phyloP scores from a whole-genome alignment of 169 alveolate species.

The Plasmodium fragile region DNA sequence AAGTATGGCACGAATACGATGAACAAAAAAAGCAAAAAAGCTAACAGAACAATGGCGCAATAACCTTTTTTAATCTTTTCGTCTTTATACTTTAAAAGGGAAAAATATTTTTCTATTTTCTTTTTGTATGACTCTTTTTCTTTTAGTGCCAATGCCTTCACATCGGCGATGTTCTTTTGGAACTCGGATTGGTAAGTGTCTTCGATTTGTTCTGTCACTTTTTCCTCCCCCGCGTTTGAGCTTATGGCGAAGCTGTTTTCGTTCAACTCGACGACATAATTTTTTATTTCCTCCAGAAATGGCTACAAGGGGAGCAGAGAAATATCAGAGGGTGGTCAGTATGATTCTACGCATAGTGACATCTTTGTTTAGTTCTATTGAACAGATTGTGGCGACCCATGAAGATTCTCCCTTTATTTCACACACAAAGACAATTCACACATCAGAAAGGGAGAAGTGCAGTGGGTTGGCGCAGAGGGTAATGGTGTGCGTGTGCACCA shows the following conservation, averaged over 20 bases:
- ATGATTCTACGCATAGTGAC: background rate
- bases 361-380: background rate
- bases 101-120: conserved; percentile 67
- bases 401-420: background rate
- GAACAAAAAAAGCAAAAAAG: background rate
- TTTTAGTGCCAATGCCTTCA: conserved; percentile 21
- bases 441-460: background rate
- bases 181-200: conserved; percentile 15
- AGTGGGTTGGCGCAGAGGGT: background rate
- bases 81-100: conserved; percentile 48
- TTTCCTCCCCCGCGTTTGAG: background rate
- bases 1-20: background rate
- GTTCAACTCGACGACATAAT: conserved; percentile 5
- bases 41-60: background rate
- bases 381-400: background rate
- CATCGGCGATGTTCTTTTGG: conserved; percentile 55
- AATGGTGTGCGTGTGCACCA: background rate
- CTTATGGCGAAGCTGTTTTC: background rate
- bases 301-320: conserved; percentile 20
- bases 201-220: background rate
- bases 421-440: background rate
- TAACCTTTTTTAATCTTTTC: conserved; percentile 60
- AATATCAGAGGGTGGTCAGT: background rate
- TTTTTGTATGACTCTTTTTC: conserved; percentile 66
- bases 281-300: conserved; percentile 43